phyloP scores from a whole-genome alignment of 1,284 basidiomycete species.

The Coniferiporia weirii region DNA sequence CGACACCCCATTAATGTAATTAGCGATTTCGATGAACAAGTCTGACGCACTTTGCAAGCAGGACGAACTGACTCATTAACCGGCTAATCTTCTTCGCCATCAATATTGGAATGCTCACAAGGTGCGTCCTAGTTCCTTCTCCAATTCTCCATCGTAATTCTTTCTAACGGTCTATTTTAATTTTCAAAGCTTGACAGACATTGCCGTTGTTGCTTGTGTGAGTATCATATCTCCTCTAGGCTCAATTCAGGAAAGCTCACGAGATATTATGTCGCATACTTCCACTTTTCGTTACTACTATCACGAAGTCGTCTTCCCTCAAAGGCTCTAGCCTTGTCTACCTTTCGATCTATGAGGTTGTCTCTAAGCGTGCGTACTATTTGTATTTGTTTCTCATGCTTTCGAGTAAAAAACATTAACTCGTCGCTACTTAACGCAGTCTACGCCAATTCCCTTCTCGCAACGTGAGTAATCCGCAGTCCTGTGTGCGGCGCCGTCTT shows the following conservation, averaged over 20 bases:
- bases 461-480: background rate
- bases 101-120: slow-evolving; percentile 2
- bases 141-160: background rate
- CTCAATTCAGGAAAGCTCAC: too few species aligned
- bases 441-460: slow-evolving; percentile 1
- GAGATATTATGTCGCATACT: too few species aligned
- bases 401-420: background rate
- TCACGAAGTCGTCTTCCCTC: background rate
- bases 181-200: background rate
- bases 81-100: slow-evolving; percentile 3
- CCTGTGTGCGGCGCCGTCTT: too few species aligned
- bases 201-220: background rate
- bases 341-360: background rate
- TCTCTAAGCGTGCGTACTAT: background rate
- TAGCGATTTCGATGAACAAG: background rate
- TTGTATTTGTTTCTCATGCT: background rate
- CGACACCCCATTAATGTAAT: too few species aligned
- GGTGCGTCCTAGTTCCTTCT: background rate
- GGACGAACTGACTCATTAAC: background rate
- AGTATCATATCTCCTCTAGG: background rate
- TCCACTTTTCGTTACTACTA: background rate
- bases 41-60: background rate
- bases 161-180: background rate
- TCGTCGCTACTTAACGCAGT: background rate
- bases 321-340: background rate